These are phyloP conservation scores for Alternaria consortialis DNA, from an alignment of 2,329 filamentous ascomycete genomes.

Conservation along the genomic window DNA sequence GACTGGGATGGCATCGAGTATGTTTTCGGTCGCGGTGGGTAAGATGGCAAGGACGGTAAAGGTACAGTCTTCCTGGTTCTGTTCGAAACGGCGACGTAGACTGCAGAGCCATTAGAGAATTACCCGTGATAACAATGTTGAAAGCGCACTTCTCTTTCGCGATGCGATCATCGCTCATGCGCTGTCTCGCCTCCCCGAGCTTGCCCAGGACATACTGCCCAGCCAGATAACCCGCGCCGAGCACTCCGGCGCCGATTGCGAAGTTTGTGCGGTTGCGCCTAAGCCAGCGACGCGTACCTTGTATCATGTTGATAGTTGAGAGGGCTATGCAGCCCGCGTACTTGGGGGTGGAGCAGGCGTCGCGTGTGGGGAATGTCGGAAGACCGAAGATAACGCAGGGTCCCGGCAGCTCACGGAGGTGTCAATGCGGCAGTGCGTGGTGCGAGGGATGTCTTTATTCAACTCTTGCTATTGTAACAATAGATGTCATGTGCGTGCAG, in stretches of 20 bases:
- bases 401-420: constrained; percentile 19
- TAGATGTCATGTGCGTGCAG: neutral
- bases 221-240: constrained; percentile 90
- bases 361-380: constrained; percentile 23
- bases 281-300: constrained; percentile 87
- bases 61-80: constrained; percentile 98
- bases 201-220: constrained; percentile 93
- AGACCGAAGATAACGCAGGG: constrained; percentile 7
- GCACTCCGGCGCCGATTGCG: constrained; percentile 84
- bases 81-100: constrained; percentile 93
- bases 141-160: constrained; percentile 88
- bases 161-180: constrained; percentile 95
- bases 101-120: constrained; percentile 57
- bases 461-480: neutral
- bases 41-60: constrained; percentile 96
- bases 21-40: constrained; percentile 88
- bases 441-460: neutral
- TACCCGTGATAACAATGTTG: no score
- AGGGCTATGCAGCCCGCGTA: constrained; percentile 9
- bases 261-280: constrained; percentile 90
- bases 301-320: constrained; percentile 61
- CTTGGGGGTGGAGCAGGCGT: constrained; percentile 19
- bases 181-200: constrained; percentile 91
- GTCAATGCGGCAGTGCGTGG: constrained; percentile 1
- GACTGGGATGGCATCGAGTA: constrained; percentile 86